Conservation (phyloP, 805 yeast species). For the Metschnikowia arizonensis region DNA sequence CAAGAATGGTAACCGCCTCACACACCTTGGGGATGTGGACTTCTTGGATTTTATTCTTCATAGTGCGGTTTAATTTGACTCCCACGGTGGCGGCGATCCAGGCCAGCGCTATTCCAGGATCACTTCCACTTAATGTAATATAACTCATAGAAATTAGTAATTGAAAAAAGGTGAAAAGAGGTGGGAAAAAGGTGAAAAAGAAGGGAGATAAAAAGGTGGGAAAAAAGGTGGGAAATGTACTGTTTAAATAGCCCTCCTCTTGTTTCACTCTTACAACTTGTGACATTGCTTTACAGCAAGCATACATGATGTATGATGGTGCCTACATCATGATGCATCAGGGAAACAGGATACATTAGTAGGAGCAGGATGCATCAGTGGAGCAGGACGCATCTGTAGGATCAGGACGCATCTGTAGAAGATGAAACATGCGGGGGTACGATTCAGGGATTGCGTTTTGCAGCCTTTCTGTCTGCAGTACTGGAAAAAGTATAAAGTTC, state of each 20-base stretch:
- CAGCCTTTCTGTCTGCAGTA: slow-evolving; percentile 2
- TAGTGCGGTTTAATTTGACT: slow-evolving; percentile 23
- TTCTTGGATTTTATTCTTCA: slow-evolving; percentile 30
- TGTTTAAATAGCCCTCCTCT: neutral
- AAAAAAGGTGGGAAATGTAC: neutral
- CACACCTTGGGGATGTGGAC: slow-evolving; percentile 44
- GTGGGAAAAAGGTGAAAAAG: too few relatives aligned
- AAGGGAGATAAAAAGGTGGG: neutral
- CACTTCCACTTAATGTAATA: neutral
- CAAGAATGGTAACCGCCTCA: slow-evolving; percentile 14
- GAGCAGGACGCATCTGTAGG: too few relatives aligned
- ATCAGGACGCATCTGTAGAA: too few relatives aligned
- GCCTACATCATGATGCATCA: neutral
- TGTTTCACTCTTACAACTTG: neutral
- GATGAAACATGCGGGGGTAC: neutral
- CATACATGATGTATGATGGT: neutral
- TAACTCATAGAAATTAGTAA: neutral
- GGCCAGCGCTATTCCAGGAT: slow-evolving; percentile 21
- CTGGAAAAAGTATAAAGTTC: neutral
- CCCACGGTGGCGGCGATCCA: slow-evolving; percentile 45
- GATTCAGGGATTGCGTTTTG: neutral
- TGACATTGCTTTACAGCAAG: neutral
- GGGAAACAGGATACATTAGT: too few relatives aligned
- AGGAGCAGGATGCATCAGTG: too few relatives aligned
- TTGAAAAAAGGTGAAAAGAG: too few relatives aligned